Percentiles rank a stretch among this genome's conserved stretches.
These are phyloP conservation scores for Cladophialophora immunda DNA, from an alignment of 2,329 filamentous ascomycete genomes.

Conservation along the genomic window DNA sequence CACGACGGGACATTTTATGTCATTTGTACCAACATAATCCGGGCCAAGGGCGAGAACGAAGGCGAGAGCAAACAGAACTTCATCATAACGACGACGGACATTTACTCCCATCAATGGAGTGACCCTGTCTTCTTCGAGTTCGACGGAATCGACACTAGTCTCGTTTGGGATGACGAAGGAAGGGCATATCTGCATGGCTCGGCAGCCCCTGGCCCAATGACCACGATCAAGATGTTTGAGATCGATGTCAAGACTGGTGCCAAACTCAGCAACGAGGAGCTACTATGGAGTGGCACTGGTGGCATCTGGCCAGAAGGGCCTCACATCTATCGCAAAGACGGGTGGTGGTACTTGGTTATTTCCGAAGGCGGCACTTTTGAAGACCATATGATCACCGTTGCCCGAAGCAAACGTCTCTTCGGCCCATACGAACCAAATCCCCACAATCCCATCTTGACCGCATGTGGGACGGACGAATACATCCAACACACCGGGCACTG, in stretches of 20 bases:
- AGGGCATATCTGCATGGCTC: conserved; percentile 49
- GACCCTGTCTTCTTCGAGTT: conserved; percentile 52
- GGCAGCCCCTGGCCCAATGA: conserved; percentile 38
- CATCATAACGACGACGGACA: conserved; percentile 52
- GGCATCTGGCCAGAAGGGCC: conserved; percentile 61
- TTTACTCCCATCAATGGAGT: conserved; percentile 56
- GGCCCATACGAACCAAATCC: conserved; percentile 58
- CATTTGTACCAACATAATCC: conserved; percentile 53
- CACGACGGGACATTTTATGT: conserved; percentile 57
- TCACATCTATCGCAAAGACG: conserved; percentile 62
- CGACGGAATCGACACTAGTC: conserved; percentile 55
- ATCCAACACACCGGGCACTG: conserved; percentile 41
- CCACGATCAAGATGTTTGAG: conserved; percentile 38
- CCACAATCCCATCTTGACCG: conserved; percentile 58
- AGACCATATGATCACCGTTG: conserved; percentile 60
- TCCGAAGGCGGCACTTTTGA: conserved; percentile 64
- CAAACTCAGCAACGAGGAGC: conserved; percentile 44
- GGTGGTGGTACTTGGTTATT: conserved; percentile 63
- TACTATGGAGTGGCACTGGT: conserved; percentile 59
- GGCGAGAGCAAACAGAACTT: conserved; percentile 45
- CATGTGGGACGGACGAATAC: conserved; percentile 42
- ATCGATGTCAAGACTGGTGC: conserved; percentile 47
- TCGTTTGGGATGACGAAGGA: conserved; percentile 57
- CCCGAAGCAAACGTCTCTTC: conserved; percentile 54
- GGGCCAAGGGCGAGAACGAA: conserved; percentile 38